These are phyloP conservation scores for Calonectria leucothoes DNA, from an alignment of 2,329 filamentous ascomycete species.

Conservation along the genomic window DNA sequence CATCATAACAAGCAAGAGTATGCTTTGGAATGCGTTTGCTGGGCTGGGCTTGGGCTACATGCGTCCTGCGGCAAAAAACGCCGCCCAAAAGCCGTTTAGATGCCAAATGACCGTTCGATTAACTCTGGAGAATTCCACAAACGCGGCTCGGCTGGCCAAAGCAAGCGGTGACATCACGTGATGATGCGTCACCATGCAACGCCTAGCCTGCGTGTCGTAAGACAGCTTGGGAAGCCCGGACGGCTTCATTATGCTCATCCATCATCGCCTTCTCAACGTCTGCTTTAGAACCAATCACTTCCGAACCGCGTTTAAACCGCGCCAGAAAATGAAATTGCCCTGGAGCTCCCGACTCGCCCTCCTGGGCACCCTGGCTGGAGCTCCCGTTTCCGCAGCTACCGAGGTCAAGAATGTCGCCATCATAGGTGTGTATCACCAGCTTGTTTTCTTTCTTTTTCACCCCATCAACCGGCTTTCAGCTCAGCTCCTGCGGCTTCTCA, in stretches of 20 bases:
- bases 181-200: constrained; percentile 6
- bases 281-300: background rate
- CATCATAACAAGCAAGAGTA: too few relatives aligned
- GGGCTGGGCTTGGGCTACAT: background rate
- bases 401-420: constrained; percentile 50
- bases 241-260: background rate
- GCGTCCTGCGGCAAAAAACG: too few relatives aligned
- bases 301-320: background rate
- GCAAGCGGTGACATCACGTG: constrained; percentile 5
- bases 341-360: constrained; percentile 30
- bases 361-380: constrained; percentile 29
- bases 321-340: constrained; percentile 28
- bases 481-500: background rate
- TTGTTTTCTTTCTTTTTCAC: background rate
- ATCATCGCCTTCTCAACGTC: background rate
- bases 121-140: background rate
- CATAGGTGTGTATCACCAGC: constrained; percentile 45
- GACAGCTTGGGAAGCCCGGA: background rate
- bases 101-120: background rate
- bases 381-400: constrained; percentile 11
- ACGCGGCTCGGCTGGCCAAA: background rate
- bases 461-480: background rate
- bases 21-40: background rate
- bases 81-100: background rate
- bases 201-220: background rate